phyloP scores from a whole-genome alignment of 495 filamentous ascomycete genomes.

The Penicillium argentinense region DNA sequence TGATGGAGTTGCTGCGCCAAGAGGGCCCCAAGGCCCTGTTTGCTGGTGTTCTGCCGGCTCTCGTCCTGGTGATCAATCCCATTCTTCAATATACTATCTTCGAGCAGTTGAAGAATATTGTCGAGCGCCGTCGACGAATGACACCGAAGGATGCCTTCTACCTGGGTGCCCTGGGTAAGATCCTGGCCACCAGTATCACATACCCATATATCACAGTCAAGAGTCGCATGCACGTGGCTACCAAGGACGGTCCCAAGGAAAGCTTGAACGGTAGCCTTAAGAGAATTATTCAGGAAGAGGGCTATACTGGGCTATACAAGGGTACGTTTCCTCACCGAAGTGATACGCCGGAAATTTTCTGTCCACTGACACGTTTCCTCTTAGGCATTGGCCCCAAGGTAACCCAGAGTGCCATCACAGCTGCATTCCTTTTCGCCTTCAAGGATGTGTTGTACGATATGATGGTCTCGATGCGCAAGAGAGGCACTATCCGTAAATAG shows the following conservation, averaged over 20 bases:
- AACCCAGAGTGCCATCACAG: slow-evolving; percentile 92
- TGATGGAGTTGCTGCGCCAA: slow-evolving; percentile 70
- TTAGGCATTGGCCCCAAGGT: slow-evolving; percentile 91
- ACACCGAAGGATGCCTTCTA: slow-evolving; percentile 87
- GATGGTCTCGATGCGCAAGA: slow-evolving; percentile 56
- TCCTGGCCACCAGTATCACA: slow-evolving; percentile 88
- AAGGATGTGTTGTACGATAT: slow-evolving; percentile 81
- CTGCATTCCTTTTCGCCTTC: slow-evolving; percentile 95
- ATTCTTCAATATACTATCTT: slow-evolving; percentile 99
- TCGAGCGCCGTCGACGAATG: slow-evolving; percentile 66
- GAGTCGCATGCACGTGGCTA: slow-evolving; percentile 91
- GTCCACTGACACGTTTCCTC: slow-evolving; percentile 13
- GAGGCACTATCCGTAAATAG: slow-evolving; percentile 43
- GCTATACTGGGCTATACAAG: slow-evolving; percentile 86
- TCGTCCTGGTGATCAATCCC: slow-evolving; percentile 94
- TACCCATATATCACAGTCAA: slow-evolving; percentile 99
- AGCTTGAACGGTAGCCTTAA: slow-evolving; percentile 71
- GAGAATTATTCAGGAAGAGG: slow-evolving; percentile 82
- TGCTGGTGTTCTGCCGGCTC: slow-evolving; percentile 85
- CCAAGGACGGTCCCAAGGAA: slow-evolving; percentile 62
- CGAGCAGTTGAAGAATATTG: slow-evolving; percentile 85
- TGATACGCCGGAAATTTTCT: background rate
- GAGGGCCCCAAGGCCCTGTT: slow-evolving; percentile 86
- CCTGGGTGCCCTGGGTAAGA: slow-evolving; percentile 88
- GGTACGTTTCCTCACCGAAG: slow-evolving; percentile 48